Conservation (phyloP, 2,329 filamentous ascomycete species). For the Calonectria pseudoreteaudii region DNA sequence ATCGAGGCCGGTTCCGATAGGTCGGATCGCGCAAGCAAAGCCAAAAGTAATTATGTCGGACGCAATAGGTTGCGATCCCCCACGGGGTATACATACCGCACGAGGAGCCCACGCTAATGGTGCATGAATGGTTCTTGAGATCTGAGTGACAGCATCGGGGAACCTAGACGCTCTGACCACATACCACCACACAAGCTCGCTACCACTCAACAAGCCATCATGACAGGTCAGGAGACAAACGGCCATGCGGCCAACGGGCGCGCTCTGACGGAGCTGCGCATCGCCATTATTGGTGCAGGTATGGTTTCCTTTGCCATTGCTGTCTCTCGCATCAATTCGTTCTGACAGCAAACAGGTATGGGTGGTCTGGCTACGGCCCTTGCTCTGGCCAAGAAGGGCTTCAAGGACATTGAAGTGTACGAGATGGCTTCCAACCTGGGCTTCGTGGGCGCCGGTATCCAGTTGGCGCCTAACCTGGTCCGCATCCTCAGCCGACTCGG, state of each 20-base stretch:
- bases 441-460: conserved; percentile 87
- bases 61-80: not conserved
- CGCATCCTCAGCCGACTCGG: conserved; percentile 80
- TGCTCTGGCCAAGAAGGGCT: conserved; percentile 80
- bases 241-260: conserved; percentile 9
- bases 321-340: not conserved
- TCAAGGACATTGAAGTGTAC: conserved; percentile 78
- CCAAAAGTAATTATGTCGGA: not conserved
- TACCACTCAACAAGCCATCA: not conserved
- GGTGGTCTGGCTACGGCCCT: conserved; percentile 80
- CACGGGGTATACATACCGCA: conserved; percentile 12
- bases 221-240: not conserved
- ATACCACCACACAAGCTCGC: not conserved
- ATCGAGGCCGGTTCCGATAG: conserved; percentile 11
- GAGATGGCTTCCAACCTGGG: conserved; percentile 79
- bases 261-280: conserved; percentile 2
- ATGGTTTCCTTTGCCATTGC: conserved; percentile 10
- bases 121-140: not conserved
- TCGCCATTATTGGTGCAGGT: conserved; percentile 67
- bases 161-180: not conserved
- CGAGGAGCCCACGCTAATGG: not conserved
- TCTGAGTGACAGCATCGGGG: not conserved
- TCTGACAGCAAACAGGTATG: conserved; percentile 69
- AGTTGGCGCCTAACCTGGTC: conserved; percentile 85
- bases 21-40: not conserved